These are phyloP conservation scores for Metschnikowia rubicola DNA, from an alignment of 805 yeast genomes.

Conservation along the genomic window DNA sequence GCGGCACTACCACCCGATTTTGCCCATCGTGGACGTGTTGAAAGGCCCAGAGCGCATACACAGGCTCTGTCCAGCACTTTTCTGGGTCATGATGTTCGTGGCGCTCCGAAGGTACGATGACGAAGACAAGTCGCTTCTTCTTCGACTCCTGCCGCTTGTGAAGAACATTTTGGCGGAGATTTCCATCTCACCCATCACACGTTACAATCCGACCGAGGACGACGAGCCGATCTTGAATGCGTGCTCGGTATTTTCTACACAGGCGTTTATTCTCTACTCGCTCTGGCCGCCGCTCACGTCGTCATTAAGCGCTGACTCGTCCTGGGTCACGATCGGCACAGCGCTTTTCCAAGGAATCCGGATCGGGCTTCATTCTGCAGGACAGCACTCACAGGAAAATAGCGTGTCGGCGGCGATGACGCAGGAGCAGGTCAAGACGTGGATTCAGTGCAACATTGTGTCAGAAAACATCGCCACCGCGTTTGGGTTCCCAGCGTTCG, in stretches of 20 bases:
- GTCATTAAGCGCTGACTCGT: conserved; percentile 89
- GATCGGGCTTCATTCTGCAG: conserved; percentile 79
- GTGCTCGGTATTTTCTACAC: conserved; percentile 90
- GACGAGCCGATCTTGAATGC: conserved; percentile 84
- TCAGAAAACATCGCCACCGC: conserved; percentile 88
- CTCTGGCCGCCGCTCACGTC: conserved; percentile 97
- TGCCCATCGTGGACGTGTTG: conserved; percentile 82
- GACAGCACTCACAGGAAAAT: not conserved
- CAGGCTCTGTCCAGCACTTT: conserved; percentile 77
- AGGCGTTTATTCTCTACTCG: conserved; percentile 83
- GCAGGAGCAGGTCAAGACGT: conserved; percentile 80
- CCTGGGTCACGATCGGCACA: conserved; percentile 92
- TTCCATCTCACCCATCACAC: conserved; percentile 83
- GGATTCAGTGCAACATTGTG: conserved; percentile 91
- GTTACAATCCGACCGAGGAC: conserved; percentile 73
- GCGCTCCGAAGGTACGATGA: conserved; percentile 62
- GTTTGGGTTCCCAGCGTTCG: conserved; percentile 93
- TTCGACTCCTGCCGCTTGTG: conserved; percentile 62
- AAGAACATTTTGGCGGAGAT: conserved; percentile 81
- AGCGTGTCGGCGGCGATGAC: conserved; percentile 34
- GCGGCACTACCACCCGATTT: conserved; percentile 72
- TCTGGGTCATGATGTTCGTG: conserved; percentile 90
- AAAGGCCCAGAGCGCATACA: conserved; percentile 82
- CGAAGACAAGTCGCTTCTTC: conserved; percentile 41
- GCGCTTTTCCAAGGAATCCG: conserved; percentile 91